Base-by-base conservation (phyloP, 495 filamentous ascomycete species). In the Aspergillus baeticus region DNA sequence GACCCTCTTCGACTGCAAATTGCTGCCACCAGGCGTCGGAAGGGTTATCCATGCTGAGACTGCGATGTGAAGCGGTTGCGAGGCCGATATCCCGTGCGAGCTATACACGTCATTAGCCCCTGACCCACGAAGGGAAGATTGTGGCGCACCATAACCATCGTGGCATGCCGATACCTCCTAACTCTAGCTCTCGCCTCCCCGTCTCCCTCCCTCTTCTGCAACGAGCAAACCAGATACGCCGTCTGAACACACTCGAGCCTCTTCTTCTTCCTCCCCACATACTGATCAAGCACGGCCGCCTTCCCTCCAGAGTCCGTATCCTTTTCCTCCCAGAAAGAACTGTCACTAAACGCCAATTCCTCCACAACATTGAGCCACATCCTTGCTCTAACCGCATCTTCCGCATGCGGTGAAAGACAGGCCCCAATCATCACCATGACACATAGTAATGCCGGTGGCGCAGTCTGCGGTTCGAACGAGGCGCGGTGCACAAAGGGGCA, bases 381-480 rank as follows among this genome's bases (percentile, higher is more conserved):
- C 7, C 42, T 54, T 11, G 61, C 55, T 1, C 17, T 10, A 21
- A 39, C 6, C 2, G 11, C 22, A n/a, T 66, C 64, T 1, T 50
- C 34, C 26, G 56, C 37, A 6, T 54, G 39, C 0, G 64, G 61
- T 5, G 64, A 66, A 2, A 66, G 48, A 15, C 61, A 63, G 6
- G 64, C 64, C 3, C 64, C 64, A n/a, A 66, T 63, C 1, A 63
- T 48, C 8, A 58, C 17, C 64, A 66, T 66, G 5, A 62, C 61
- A 34, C 58, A 61, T 11, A 66, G 33, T 23, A 66, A 46, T 7
- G 52, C 34, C 8, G 56, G 20, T 11, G 42, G 42, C 10, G 61
- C 61, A 5, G 52, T 57, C 8, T 44, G 33, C 1, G 49, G 15
- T 38, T 66, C 38, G 17, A 66, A 66, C 0, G 58, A 55, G 0